These are phyloP conservation scores for Kalmusia sp. DNA, from an alignment of 2,329 filamentous ascomycete species.

Conservation along the genomic window DNA sequence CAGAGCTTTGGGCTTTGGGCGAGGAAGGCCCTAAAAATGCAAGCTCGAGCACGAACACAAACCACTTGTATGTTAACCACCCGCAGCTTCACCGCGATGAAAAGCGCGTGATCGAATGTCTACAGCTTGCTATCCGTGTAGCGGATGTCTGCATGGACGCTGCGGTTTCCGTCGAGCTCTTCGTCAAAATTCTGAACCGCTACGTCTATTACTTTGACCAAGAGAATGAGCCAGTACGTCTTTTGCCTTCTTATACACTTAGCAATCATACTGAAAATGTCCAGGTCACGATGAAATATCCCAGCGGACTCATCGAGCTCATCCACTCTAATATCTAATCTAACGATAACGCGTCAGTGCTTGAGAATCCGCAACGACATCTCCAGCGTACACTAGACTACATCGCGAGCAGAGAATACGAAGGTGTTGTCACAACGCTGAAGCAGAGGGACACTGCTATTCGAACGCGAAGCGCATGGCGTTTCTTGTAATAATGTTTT, in stretches of 20 bases:
- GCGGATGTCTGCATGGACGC: constrained; percentile 99
- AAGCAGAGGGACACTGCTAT: constrained; percentile 46
- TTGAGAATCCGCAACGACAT: constrained; percentile 91
- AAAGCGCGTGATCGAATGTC: constrained; percentile 93
- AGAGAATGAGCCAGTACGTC: constrained; percentile 86
- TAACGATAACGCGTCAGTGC: constrained; percentile 79
- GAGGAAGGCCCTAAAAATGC: constrained; percentile 84
- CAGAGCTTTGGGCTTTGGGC: constrained; percentile 77
- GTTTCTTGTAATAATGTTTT: constrained; percentile 5
- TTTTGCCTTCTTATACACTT: background rate
- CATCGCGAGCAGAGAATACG: constrained; percentile 88
- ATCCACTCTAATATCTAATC: constrained; percentile 95
- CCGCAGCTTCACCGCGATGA: constrained; percentile 87
- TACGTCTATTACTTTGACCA: constrained; percentile 99
- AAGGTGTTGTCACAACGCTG: constrained; percentile 80
- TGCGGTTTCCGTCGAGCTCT: constrained; percentile 93
- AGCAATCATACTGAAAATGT: background rate
- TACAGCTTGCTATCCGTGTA: constrained; percentile 92
- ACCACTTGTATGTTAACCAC: constrained; percentile 17
- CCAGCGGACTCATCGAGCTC: constrained; percentile 96
- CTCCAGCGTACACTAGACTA: constrained; percentile 96
- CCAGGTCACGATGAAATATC: constrained; percentile 92
- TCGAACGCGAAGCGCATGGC: background rate
- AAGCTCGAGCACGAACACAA: constrained; percentile 47
- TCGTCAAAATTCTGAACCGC: constrained; percentile 96